These are phyloP conservation scores for Phalaenopsis hybrid DNA, from an alignment of 116 monocot species.

Conservation along the genomic window DNA sequence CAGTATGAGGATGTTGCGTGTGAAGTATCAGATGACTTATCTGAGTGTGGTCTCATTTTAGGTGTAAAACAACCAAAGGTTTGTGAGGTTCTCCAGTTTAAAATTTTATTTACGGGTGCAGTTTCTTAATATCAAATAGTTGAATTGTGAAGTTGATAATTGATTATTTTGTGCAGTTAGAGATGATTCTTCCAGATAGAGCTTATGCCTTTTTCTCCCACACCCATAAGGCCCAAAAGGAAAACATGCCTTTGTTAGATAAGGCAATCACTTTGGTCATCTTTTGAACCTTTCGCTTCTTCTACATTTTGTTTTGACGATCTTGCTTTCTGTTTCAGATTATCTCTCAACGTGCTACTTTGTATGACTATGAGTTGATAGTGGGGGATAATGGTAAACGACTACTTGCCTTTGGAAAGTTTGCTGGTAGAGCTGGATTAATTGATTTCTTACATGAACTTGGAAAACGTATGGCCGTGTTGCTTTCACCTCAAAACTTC, in stretches of 20 bases:
- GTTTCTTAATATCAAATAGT: neutral
- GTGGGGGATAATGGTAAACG: conserved; percentile 82
- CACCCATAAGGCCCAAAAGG: conserved; percentile 92
- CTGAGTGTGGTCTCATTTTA: conserved; percentile 82
- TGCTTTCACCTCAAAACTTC: neutral
- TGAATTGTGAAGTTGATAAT: neutral
- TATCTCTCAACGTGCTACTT: conserved; percentile 54
- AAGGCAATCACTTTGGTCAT: conserved; percentile 34
- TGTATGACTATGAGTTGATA: conserved; percentile 95
- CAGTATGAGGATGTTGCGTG: conserved; percentile 92
- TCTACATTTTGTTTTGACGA: conserved; percentile 3
- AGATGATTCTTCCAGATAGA: conserved; percentile 80
- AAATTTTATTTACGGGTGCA: neutral
- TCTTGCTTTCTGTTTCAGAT: conserved; percentile 33
- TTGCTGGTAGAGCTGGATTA: conserved; percentile 94
- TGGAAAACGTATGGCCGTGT: conserved; percentile 55
- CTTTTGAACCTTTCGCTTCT: neutral
- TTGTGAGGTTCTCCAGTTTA: neutral
- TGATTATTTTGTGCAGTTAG: conserved; percentile 45
- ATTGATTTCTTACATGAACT: conserved; percentile 90
- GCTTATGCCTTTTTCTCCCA: conserved; percentile 97
- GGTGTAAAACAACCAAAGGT: conserved; percentile 97
- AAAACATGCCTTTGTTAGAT: conserved; percentile 91
- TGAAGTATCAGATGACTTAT: conserved; percentile 82
- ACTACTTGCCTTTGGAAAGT: conserved; percentile 92